Evolutionary conservation across 352 stramenopile genomes (phyloP), one percentile per base, ranked within the genome.

Genomic region (Pythium graminicola): DNA sequence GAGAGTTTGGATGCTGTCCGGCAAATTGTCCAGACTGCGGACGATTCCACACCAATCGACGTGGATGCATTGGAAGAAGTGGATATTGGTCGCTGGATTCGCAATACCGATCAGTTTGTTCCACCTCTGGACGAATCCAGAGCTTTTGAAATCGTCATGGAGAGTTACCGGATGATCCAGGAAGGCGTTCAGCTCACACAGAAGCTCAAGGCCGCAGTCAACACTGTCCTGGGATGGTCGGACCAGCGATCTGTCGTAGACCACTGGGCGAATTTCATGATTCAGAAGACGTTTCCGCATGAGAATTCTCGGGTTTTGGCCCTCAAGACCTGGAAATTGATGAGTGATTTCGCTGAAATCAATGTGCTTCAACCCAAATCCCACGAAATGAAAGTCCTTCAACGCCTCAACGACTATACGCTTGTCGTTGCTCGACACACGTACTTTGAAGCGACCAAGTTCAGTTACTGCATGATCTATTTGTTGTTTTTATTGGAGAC

Each of bases 241-340:
- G 63, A 72, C 36, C 67, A 70, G 51, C 68, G 72, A 41, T 59
- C 50, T 8, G 52, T 83, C 24, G 59, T 74, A 19, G 35, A 42
- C 16, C 61, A 62, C 23, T 84, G 68, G 70, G 68, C 65, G 6
- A 60, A 73, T 46, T 84, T 76, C 45, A 63, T 65, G 23, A 64
- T 79, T 54, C 63, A 53, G 16, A 84, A 81, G 64, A 57, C 60
- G 23, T 81, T 84, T 33, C 43, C 52, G 4, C 46, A 66, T 19
- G 65, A 77, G 31, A 48, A 35, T 17, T 42, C 62, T 3, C 56
- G 51, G 26, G 20, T 35, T 14, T 50, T 84, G 4, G 61, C 63
- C 4, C 45, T 65, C 22, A 58, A 54, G 33, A 75, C 73, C 27
- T 81, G 70, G 73, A 48, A 65, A 13, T 14, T 68, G 22, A 53